A percentile compares a stretch with the other conserved stretches of the same genome.
Conservation (phyloP, 2,329 filamentous ascomycete species). For the Xylogone sp. region DNA sequence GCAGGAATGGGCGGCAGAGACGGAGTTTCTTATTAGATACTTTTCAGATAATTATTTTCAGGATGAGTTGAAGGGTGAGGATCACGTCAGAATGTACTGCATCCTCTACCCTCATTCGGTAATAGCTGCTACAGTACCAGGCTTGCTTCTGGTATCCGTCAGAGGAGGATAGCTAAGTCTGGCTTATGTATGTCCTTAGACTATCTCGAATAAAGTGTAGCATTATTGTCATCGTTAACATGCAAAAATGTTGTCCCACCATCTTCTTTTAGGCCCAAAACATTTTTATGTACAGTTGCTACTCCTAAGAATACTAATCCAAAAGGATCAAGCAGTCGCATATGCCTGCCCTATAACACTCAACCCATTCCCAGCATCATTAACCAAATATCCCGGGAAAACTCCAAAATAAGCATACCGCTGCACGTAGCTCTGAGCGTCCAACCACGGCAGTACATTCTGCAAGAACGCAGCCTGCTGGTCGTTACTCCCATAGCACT, state of each 20-base stretch:
- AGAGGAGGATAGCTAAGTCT: slow-evolving; percentile 4
- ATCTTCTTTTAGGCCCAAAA: no score
- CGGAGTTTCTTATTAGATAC: slow-evolving; percentile 12
- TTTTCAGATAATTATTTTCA: slow-evolving; percentile 3
- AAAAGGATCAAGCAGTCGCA: slow-evolving; percentile 8
- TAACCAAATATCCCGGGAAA: slow-evolving; percentile 26
- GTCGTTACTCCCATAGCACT: slow-evolving; percentile 27
- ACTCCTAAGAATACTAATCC: no score
- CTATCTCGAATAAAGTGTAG: slow-evolving; percentile 19
- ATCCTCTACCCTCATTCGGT: slow-evolving; percentile 3
- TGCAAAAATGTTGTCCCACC: neutral
- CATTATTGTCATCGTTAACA: neutral
- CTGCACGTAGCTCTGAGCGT: slow-evolving; percentile 32
- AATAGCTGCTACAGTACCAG: slow-evolving; percentile 3
- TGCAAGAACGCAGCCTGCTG: slow-evolving; percentile 33
- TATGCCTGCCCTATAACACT: slow-evolving; percentile 11
- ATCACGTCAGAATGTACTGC: slow-evolving; percentile 5
- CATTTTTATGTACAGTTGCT: no score
- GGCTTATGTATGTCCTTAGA: slow-evolving; percentile 29
- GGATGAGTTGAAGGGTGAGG: slow-evolving; percentile 4
- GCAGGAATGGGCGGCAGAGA: slow-evolving; percentile 8
- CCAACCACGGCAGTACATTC: slow-evolving; percentile 38
- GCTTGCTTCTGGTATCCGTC: slow-evolving; percentile 4
- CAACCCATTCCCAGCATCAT: slow-evolving; percentile 10
- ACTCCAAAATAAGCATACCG: slow-evolving; percentile 34